Percentiles rank a stretch among this genome's conserved stretches.
phyloP scores from a whole-genome alignment of 176 grass and related monocot genomes.

The Urochloa ruziziensis region DNA sequence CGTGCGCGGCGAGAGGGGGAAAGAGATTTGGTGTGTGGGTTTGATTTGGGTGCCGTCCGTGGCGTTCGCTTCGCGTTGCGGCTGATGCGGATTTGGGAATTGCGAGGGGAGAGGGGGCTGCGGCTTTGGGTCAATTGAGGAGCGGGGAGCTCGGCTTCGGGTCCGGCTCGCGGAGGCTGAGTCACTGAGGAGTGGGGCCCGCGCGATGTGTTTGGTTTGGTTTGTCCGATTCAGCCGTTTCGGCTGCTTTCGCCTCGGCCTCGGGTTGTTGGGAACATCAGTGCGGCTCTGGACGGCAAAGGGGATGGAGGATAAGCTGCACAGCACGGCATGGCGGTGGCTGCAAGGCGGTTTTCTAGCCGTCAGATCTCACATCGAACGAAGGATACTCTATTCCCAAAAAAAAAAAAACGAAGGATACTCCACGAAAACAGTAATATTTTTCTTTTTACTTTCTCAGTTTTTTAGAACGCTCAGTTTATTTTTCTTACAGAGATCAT shows the following conservation, averaged over 20 bases:
- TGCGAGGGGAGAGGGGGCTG: neutral
- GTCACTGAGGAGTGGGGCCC: neutral
- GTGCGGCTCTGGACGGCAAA: neutral
- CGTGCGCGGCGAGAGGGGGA: slow-evolving; percentile 4
- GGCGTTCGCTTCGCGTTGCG: slow-evolving; percentile 33
- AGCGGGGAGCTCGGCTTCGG: neutral
- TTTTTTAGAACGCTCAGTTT: too few relatives aligned
- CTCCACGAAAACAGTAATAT: too few relatives aligned
- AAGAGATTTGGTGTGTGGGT: slow-evolving; percentile 26
- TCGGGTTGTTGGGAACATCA: neutral
- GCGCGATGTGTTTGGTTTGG: neutral
- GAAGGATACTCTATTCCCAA: too few relatives aligned
- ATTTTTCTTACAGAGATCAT: too few relatives aligned
- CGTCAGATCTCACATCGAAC: too few relatives aligned
- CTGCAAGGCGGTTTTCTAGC: too few relatives aligned
- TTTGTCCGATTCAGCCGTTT: slow-evolving; percentile 27
- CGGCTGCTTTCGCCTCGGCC: too few relatives aligned
- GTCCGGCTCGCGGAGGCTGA: neutral
- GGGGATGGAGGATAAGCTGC: neutral
- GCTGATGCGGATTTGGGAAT: slow-evolving; percentile 44
- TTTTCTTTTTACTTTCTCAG: too few relatives aligned
- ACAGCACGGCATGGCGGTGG: too few relatives aligned
- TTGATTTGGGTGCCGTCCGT: slow-evolving; percentile 19
- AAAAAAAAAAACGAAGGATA: too few relatives aligned
- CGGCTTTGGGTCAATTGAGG: neutral